Conservation (phyloP, 106 monocot genomes). For the Phalaenopsis equestris region DNA sequence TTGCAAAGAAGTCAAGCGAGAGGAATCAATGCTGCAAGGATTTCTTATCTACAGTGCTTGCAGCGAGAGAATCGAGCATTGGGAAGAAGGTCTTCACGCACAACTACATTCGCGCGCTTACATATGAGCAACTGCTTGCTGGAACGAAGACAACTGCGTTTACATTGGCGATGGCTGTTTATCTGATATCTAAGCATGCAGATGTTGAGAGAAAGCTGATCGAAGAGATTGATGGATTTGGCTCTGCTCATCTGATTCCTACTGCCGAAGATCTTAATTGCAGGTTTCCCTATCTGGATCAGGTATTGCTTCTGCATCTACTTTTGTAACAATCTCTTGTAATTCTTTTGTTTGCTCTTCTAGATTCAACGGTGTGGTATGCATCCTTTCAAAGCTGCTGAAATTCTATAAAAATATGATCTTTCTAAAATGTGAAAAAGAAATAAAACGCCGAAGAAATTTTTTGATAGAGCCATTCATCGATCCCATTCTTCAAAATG, state of each 20-base stretch:
- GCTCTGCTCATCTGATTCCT: slow-evolving; percentile 22
- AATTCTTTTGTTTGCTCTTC: too few species aligned
- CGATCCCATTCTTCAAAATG: neutral
- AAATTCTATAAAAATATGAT: neutral
- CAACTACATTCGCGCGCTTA: slow-evolving; percentile 55
- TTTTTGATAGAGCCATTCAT: neutral
- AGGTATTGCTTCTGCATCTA: slow-evolving; percentile 26
- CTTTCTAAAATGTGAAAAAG: neutral
- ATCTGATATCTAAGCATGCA: slow-evolving; percentile 62
- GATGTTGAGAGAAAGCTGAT: slow-evolving; percentile 68
- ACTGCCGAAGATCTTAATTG: slow-evolving; percentile 42
- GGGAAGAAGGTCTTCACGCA: slow-evolving; percentile 38
- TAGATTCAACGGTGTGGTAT: too few species aligned
- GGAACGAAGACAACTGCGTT: slow-evolving; percentile 75
- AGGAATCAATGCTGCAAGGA: slow-evolving; percentile 20
- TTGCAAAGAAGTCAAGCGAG: slow-evolving; percentile 24
- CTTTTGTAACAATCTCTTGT: too few species aligned
- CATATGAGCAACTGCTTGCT: slow-evolving; percentile 87
- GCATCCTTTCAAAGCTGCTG: too few species aligned
- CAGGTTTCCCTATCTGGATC: slow-evolving; percentile 83
- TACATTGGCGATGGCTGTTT: slow-evolving; percentile 51
- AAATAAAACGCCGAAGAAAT: neutral
- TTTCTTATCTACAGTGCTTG: slow-evolving; percentile 51
- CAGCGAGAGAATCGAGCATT: slow-evolving; percentile 32
- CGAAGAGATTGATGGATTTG: slow-evolving; percentile 63